These are phyloP conservation scores for Secale cereale DNA, from an alignment of 176 grass and related monocot genomes.

Conservation along the genomic window DNA sequence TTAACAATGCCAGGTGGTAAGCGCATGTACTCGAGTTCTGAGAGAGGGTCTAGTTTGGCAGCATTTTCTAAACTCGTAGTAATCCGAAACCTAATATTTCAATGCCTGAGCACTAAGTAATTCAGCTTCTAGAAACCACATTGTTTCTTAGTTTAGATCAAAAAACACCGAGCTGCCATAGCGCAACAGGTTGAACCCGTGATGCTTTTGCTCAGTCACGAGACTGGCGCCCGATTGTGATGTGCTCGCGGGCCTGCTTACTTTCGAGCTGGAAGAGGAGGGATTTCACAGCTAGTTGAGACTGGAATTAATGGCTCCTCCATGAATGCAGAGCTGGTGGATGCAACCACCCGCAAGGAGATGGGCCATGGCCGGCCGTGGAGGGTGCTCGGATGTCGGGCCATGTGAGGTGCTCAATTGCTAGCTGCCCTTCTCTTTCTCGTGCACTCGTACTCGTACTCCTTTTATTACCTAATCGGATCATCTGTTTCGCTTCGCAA, in stretches of 20 bases:
- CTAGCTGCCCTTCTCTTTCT: neutral
- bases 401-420: slow-evolving; percentile 37
- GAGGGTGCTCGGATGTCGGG: neutral
- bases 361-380: neutral
- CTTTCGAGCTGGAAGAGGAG: slow-evolving; percentile 20
- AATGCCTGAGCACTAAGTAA: too few relatives aligned
- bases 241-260: neutral
- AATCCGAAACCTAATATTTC: too few relatives aligned
- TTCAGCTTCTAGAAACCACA: too few relatives aligned
- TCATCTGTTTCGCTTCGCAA: neutral
- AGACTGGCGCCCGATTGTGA: neutral
- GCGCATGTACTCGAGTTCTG: neutral
- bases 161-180: too few relatives aligned
- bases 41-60: too few relatives aligned
- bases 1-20: neutral
- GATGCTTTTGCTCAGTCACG: neutral
- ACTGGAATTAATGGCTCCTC: slow-evolving; percentile 23
- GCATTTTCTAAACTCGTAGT: too few relatives aligned
- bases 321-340: slow-evolving; percentile 29
- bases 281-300: neutral
- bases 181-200: neutral
- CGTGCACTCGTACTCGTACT: neutral
- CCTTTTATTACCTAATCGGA: neutral
- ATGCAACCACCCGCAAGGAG: neutral
- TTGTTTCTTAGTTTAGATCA: too few relatives aligned